These are phyloP conservation scores for Colletotrichum coccodes DNA, from an alignment of 2,329 filamentous ascomycete genomes.

Conservation along the genomic window DNA sequence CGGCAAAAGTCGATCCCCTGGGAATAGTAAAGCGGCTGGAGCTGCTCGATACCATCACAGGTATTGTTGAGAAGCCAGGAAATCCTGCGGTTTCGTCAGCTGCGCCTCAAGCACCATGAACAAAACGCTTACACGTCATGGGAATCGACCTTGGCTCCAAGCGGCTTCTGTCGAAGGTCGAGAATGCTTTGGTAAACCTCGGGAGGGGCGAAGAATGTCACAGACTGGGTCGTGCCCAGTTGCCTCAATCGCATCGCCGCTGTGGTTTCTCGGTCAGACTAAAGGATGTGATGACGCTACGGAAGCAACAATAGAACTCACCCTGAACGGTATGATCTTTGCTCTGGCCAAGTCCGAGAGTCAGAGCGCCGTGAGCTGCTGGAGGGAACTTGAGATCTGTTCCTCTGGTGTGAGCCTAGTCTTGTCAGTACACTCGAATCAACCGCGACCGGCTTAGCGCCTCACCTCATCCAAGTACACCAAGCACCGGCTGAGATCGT, in stretches of 20 bases:
- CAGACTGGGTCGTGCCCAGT: conserved; percentile 63
- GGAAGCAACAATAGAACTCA: conserved; percentile 37
- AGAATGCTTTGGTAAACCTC: conserved; percentile 72
- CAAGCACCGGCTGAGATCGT: conserved; percentile 61
- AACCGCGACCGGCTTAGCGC: not conserved
- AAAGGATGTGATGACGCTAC: not conserved
- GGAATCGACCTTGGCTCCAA: conserved; percentile 49
- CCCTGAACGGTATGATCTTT: conserved; percentile 72
- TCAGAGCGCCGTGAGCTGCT: conserved; percentile 60
- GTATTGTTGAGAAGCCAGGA: conserved; percentile 73
- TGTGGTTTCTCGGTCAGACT: conserved; percentile 37
- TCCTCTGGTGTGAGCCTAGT: conserved; percentile 65
- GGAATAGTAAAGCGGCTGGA: conserved; percentile 66
- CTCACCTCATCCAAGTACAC: conserved; percentile 66
- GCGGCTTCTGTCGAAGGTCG: conserved; percentile 50
- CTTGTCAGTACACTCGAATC: not conserved
- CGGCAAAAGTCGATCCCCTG: conserved; percentile 71
- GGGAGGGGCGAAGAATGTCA: conserved; percentile 65
- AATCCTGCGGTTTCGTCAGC: conserved; percentile 19
- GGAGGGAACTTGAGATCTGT: conserved; percentile 67
- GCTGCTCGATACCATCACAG: conserved; percentile 66
- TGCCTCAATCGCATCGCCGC: conserved; percentile 75
- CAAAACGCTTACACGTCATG: conserved; percentile 52
- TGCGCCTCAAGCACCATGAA: not conserved
- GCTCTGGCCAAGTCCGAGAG: conserved; percentile 64